These are phyloP conservation scores for Monilinia vaccinii-corymbosi DNA, from an alignment of 2,329 filamentous ascomycete genomes.

Conservation along the genomic window DNA sequence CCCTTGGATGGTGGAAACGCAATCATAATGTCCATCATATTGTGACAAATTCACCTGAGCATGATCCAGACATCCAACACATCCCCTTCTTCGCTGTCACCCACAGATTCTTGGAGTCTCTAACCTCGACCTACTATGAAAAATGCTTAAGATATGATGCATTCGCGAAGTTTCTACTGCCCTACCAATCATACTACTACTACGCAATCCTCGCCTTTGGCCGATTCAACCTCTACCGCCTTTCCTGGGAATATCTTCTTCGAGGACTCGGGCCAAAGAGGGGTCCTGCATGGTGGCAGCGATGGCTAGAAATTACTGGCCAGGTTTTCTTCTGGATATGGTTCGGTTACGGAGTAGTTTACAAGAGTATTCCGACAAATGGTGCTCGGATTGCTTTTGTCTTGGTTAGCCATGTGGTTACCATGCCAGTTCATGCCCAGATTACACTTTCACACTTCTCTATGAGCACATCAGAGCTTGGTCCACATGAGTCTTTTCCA, in stretches of 20 bases:
- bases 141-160: conserved; percentile 70
- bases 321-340: conserved; percentile 77
- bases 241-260: conserved; percentile 72
- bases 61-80: conserved; percentile 91
- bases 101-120: conserved; percentile 64
- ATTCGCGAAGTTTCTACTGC: conserved; percentile 59
- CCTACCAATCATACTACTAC: conserved; percentile 73
- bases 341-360: conserved; percentile 77
- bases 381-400: conserved; percentile 65
- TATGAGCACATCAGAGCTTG: conserved; percentile 84
- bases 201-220: conserved; percentile 74
- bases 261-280: conserved; percentile 60
- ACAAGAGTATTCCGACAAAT: conserved; percentile 60
- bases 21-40: conserved; percentile 97
- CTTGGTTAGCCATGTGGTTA: conserved; percentile 70
- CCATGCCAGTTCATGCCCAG: conserved; percentile 76
- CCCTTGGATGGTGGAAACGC: conserved; percentile 92
- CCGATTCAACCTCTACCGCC: conserved; percentile 76
- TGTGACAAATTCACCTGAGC: conserved; percentile 88
- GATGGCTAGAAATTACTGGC: conserved; percentile 68
- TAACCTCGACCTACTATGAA: conserved; percentile 78
- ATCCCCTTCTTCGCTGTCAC: conserved; percentile 83
- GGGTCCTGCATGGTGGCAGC: conserved; percentile 74
- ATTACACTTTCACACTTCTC: conserved; percentile 90
- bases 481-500: conserved; percentile 75